Evolutionary conservation across 2,329 filamentous ascomycete genomes (phyloP), one percentile per base, ranked within the genome.

Genomic region (Fusarium siculi): DNA sequence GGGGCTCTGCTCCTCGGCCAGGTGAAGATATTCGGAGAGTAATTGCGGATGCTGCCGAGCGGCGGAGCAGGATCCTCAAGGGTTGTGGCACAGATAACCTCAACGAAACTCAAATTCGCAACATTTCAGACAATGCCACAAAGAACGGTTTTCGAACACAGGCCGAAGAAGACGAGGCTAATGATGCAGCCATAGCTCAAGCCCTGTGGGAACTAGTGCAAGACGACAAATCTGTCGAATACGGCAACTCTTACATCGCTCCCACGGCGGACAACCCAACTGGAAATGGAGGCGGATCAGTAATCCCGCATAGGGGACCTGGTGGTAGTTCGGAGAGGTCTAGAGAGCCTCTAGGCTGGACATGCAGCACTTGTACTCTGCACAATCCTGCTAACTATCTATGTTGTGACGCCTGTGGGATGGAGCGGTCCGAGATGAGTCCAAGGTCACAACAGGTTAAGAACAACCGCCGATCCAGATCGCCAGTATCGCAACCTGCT

Each of bases 91-190:
- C 92, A 64, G 90, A 90, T 18, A 91, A 88, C 40, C 88, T 89
- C 52, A 89, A 90, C 69, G 91, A 91, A 50, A 84, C 86, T n/a
- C 89, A 92, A 77, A 89, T 95, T 25, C 87, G 87, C 7, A 87
- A 91, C 52, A 88, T 93, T 42, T 86, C 85, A 21, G 88, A 93
- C 58, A 84, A 84, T 66, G 92, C 92, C 42, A 90, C 90, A 10
- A 86, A 86, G 63, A 92, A 92, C 73, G 93, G 94, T 0, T 96
- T 97, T 84, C 89, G 88, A 68, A 98, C 95, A 0, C 89, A 93
- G 77, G 94, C 94, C 0, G 94, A 97, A 74, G 93, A 97, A 80
- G 94, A 97, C 62, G 92, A 95, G 75, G 95, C 94, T 7, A 97
- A 97, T 76, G 94, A 97, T 63, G 87, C 89, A 30, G 95, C 95